Base-by-base conservation (phyloP, 768 basidiomycete species). In the Trametes punicea region DNA sequence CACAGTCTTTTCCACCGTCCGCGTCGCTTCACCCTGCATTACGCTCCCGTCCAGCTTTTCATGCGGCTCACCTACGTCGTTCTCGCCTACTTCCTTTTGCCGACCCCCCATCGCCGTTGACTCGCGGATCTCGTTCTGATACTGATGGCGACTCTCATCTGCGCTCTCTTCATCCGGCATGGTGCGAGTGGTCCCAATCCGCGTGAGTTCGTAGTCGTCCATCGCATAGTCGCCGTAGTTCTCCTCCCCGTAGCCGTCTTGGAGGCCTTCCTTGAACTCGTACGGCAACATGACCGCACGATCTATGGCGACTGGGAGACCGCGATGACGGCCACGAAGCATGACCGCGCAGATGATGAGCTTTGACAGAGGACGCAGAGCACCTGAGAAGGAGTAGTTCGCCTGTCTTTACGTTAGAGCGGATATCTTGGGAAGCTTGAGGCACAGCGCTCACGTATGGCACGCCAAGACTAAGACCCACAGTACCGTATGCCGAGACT, bases 261-360 rank as follows among this genome's bases (percentile, higher is more conserved):
- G 47, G 2, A 44, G 27, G n/a, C 51, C 56, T 29, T 59, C 52
- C 31, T 64, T 60, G 60, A 65, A 69, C 57, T 69, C 67, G 46
- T 60, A 58, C 2, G 91, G 93, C 16, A 94, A 77, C 67, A 95
- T 78, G 48, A 95, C 81, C 0, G 93, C 90, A 49, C 93, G 83
- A 70, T 93, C 91, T 44, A 94, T 92, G 8, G 90, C 92, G 20
- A 90, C 86, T 0, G 91, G 91, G 6, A 93, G 74, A 33, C 92
- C 91, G 44, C 94, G 86, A 70, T 98, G 94, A 11, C 93, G 82
- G 7, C 94, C 93, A 55, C 97, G 88, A 58, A 99, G 79, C 92
- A 98, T 98, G 62, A 98, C 93, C 9, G 81, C 69, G 65, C 84
- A 86, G 25, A 98, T 63, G 54, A 98, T 84, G 31, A 98, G 78